These are phyloP conservation scores for Candida multigemmis DNA, from an alignment of 805 yeast genomes.

Conservation along the genomic window DNA sequence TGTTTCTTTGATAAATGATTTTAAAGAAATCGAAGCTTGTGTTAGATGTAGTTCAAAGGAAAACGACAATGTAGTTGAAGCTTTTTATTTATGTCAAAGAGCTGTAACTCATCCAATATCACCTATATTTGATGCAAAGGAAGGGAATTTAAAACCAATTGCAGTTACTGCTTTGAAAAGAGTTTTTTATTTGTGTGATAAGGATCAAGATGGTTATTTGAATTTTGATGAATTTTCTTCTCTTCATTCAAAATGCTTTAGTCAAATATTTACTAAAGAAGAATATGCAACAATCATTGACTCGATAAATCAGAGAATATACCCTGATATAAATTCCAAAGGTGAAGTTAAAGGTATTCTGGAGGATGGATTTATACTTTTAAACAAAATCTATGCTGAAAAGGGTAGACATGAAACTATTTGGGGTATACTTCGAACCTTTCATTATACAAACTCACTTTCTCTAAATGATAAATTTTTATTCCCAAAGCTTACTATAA, in stretches of 20 bases:
- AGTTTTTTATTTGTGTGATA: conserved; percentile 77
- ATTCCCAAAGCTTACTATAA: conserved; percentile 72
- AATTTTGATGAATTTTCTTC: conserved; percentile 61
- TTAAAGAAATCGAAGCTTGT: conserved; percentile 90
- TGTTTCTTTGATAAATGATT: conserved; percentile 77
- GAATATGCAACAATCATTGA: conserved; percentile 29
- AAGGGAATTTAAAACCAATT: conserved; percentile 69
- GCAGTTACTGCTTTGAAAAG: conserved; percentile 71
- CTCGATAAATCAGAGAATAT: conserved; percentile 21
- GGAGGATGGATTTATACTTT: conserved; percentile 62
- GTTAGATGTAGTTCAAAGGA: conserved; percentile 79
- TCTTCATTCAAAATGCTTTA: conserved; percentile 71
- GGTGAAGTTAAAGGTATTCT: conserved; percentile 47
- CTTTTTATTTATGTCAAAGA: conserved; percentile 86
- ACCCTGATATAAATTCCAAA: conserved; percentile 11
- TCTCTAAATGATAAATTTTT: conserved; percentile 73
- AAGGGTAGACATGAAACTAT: conserved; percentile 93
- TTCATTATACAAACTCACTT: conserved; percentile 85
- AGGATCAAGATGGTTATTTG: conserved; percentile 81
- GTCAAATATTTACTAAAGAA: conserved; percentile 28
- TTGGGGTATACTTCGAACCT: conserved; percentile 88
- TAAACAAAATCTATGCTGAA: conserved; percentile 80
- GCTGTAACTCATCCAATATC: conserved; percentile 90
- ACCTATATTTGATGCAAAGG: conserved; percentile 89
- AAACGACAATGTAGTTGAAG: conserved; percentile 81